Percentiles rank a stretch among this genome's conserved stretches.
Conservation (phyloP, 768 basidiomycete species). For the Lactifluus echinatus region DNA sequence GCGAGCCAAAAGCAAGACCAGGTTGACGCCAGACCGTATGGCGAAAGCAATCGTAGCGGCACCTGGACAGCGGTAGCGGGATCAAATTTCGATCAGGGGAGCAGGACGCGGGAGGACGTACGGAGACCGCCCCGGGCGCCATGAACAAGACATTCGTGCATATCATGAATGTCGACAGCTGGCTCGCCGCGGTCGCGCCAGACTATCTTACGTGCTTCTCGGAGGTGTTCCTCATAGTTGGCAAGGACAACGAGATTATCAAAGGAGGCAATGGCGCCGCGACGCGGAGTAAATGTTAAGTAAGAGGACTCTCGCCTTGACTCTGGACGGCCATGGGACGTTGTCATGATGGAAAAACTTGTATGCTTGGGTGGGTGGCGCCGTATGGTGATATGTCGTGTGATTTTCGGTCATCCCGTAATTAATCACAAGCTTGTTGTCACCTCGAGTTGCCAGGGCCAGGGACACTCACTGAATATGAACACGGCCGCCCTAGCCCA, state of each 20-base stretch:
- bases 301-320: slow-evolving; percentile 28
- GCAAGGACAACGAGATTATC: slow-evolving; percentile 83
- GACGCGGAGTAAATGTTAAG: slow-evolving; percentile 44
- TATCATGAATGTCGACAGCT: slow-evolving; percentile 53
- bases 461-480: too few species aligned
- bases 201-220: slow-evolving; percentile 67
- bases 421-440: background rate
- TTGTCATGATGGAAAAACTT: slow-evolving; percentile 1
- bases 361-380: too few species aligned
- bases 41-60: slow-evolving; percentile 74
- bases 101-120: slow-evolving; percentile 35
- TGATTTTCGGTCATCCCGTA: background rate
- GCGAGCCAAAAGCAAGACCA: slow-evolving; percentile 69
- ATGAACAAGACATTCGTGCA: slow-evolving; percentile 62
- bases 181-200: slow-evolving; percentile 78
- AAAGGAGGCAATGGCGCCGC: slow-evolving; percentile 40
- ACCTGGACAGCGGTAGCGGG: slow-evolving; percentile 37
- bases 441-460: too few species aligned
- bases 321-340: slow-evolving; percentile 2
- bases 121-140: slow-evolving; percentile 62
- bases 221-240: slow-evolving; percentile 70
- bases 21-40: slow-evolving; percentile 75
- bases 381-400: background rate
- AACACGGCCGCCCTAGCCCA: too few species aligned
- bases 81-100: background rate